Evolutionary conservation across 164 flowering plant species (phyloP).

Genomic region (Protea cynaroides): DNA sequence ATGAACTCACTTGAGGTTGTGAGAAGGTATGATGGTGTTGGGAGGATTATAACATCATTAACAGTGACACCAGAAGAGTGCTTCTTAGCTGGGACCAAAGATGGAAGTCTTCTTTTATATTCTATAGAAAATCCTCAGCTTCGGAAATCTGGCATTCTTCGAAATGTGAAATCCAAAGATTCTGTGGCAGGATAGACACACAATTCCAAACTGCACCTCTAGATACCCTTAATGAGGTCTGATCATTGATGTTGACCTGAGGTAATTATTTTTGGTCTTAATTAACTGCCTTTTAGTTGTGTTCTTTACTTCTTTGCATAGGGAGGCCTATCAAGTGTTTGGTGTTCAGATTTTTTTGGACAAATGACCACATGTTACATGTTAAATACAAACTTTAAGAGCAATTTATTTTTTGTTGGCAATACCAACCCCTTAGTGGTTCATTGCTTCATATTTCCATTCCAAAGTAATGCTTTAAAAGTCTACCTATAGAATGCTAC

Average conservation of each 20-base stretch:
- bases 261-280: conserved; percentile 11
- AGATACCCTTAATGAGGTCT: not conserved
- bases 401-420: too few relatives aligned
- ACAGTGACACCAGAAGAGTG: conserved; percentile 93
- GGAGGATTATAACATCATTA: conserved; percentile 75
- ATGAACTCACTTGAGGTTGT: conserved; percentile 86
- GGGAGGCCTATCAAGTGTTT: too few relatives aligned
- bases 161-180: conserved; percentile 46
- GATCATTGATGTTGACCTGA: not conserved
- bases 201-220: not conserved
- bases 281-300: too few relatives aligned
- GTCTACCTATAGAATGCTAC: too few relatives aligned
- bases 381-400: too few relatives aligned
- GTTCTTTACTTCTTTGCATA: too few relatives aligned
- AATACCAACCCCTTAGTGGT: too few relatives aligned
- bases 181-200: conserved; percentile 33
- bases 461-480: too few relatives aligned
- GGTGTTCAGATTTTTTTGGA: too few relatives aligned
- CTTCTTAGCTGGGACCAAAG: conserved; percentile 92
- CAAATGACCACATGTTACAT: too few relatives aligned
- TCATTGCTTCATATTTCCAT: too few relatives aligned
- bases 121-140: conserved; percentile 88
- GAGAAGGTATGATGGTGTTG: conserved; percentile 66
- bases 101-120: conserved; percentile 87
- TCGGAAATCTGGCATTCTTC: conserved; percentile 41